Percentiles rank a stretch among this genome's conserved stretches.
phyloP scores from a whole-genome alignment of 768 basidiomycete genomes.

The Mrakia blollopis region DNA sequence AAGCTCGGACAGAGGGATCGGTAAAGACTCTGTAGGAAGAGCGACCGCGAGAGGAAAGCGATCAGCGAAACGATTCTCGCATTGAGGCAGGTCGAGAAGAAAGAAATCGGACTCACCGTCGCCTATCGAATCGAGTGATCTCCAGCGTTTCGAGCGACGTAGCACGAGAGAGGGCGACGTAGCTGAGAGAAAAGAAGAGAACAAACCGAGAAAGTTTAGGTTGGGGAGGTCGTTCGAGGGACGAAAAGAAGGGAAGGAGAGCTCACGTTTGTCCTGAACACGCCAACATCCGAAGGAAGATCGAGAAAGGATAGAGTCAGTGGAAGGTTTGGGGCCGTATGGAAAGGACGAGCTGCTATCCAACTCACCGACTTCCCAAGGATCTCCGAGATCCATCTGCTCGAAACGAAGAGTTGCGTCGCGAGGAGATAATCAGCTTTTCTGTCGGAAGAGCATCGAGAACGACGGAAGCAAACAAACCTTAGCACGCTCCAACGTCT shows the following conservation, averaged over 20 bases:
- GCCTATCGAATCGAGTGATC: not conserved
- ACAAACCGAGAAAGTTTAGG: not conserved
- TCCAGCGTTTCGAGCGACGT: slow-evolving; percentile 25
- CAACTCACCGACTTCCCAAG: slow-evolving; percentile 21
- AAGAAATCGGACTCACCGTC: no score
- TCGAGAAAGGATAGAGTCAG: no score
- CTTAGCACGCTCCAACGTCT: slow-evolving; percentile 89
- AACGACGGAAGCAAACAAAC: slow-evolving; percentile 46
- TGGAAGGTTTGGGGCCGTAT: no score
- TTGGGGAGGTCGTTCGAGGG: not conserved
- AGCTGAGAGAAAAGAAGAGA: not conserved
- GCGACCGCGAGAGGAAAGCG: no score
- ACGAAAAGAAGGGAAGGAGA: not conserved
- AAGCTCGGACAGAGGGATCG: not conserved
- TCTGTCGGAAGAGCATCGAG: not conserved
- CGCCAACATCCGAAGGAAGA: not conserved
- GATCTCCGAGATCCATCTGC: slow-evolving; percentile 14
- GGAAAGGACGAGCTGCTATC: no score
- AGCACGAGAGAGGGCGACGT: slow-evolving; percentile 30
- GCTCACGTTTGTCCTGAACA: not conserved
- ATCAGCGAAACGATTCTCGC: no score
- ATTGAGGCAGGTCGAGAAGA: no score
- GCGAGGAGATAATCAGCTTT: no score
- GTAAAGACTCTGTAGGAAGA: not conserved
- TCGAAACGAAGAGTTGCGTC: not conserved